Percentiles rank a stretch among this genome's conserved stretches.
Evolutionary conservation across 2,329 filamentous ascomycete genomes (phyloP).

Genomic region (Chaetomiaceae sp.): DNA sequence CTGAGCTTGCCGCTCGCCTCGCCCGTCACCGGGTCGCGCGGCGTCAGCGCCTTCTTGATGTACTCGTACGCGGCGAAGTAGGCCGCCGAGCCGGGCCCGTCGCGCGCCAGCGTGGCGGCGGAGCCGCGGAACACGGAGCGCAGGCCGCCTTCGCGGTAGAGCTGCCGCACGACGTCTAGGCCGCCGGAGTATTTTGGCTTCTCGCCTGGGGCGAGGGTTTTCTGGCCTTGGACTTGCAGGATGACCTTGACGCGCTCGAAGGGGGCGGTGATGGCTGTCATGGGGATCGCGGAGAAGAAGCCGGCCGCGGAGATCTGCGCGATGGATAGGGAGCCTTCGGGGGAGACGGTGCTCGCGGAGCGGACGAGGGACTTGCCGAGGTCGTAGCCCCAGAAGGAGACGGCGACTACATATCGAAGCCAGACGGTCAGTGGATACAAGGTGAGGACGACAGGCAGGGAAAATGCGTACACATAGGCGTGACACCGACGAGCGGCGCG

Average conservation of each 20-base stretch:
- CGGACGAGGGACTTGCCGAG: conserved; percentile 85
- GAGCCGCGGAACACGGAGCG: conserved; percentile 89
- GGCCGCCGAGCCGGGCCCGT: conserved; percentile 85
- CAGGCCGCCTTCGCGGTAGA: conserved; percentile 86
- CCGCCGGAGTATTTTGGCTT: conserved; percentile 88
- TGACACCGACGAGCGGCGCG: conserved; percentile 89
- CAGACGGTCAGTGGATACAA: too few species aligned
- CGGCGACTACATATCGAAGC: too few species aligned
- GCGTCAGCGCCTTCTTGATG: conserved; percentile 82
- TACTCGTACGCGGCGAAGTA: conserved; percentile 98
- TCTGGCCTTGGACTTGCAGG: conserved; percentile 93
- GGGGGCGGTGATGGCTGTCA: conserved; percentile 96
- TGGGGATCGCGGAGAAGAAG: conserved; percentile 96
- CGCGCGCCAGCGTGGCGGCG: conserved; percentile 84
- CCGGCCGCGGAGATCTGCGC: conserved; percentile 85
- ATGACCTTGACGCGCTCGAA: conserved; percentile 99
- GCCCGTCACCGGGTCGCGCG: conserved; percentile 67
- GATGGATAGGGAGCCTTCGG: conserved; percentile 68
- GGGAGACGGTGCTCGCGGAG: conserved; percentile 55
- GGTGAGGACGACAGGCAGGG: background rate
- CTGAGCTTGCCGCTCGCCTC: conserved; percentile 71
- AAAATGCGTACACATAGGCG: conserved; percentile 82
- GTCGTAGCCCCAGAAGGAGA: conserved; percentile 83
- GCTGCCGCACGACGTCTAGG: conserved; percentile 82
- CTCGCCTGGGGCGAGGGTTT: conserved; percentile 75